These are phyloP conservation scores for Talaromyces sp. DNA, from an alignment of 2,329 filamentous ascomycete genomes.

Conservation along the genomic window DNA sequence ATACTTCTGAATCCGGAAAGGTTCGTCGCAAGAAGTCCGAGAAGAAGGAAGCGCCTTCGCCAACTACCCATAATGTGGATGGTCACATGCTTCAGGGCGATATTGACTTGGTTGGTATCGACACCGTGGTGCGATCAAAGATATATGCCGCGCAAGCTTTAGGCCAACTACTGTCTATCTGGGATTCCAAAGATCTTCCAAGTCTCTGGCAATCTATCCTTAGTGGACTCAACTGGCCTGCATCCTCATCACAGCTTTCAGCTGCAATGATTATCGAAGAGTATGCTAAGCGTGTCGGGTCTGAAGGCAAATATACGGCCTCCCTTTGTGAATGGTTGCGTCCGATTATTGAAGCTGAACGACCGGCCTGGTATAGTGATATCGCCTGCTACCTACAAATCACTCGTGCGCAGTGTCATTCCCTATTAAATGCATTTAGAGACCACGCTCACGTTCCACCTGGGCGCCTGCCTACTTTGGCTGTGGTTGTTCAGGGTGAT, in stretches of 20 bases:
- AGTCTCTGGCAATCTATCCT: conserved; percentile 62
- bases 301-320: conserved; percentile 27
- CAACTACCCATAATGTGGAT: conserved; percentile 87
- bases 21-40: conserved; percentile 79
- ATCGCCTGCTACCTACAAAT: conserved; percentile 86
- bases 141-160: conserved; percentile 83
- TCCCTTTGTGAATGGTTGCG: conserved; percentile 57
- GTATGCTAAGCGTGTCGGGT: conserved; percentile 59
- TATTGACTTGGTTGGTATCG: conserved; percentile 85
- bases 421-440: conserved; percentile 83
- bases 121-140: conserved; percentile 81
- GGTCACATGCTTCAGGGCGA: conserved; percentile 98
- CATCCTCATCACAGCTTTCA: conserved; percentile 80
- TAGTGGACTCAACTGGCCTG: conserved; percentile 64
- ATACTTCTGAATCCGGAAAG: conserved; percentile 52
- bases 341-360: conserved; percentile 72
- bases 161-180: conserved; percentile 72
- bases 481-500: conserved; percentile 91
- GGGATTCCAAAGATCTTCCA: conserved; percentile 54
- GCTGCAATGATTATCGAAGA: conserved; percentile 83
- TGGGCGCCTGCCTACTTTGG: conserved; percentile 70
- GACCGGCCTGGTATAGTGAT: conserved; percentile 79
- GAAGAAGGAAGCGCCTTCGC: conserved; percentile 67
- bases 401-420: conserved; percentile 84
- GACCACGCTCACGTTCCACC: conserved; percentile 79